Evolutionary conservation across 305 asterid genomes (phyloP), one percentile per base, ranked within the genome.

Genomic region (Lippia alba): DNA sequence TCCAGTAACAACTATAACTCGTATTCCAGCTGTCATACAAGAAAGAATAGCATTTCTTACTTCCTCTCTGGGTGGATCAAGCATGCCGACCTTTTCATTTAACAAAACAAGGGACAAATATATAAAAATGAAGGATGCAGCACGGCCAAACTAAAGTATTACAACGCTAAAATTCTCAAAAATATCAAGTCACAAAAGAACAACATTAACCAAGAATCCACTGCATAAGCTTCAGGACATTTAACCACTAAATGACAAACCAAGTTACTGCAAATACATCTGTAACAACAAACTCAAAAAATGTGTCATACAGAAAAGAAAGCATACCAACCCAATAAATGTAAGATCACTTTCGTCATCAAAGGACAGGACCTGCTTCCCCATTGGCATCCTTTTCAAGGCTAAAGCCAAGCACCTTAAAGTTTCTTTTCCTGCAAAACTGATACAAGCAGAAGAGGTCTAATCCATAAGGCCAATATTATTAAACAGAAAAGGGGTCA

Each of bases 271-370:
- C 44, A 60, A 70, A 71, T 41, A 15, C 41, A 33, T 41, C 24
- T 44, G 44, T 39, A 58, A 66, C 59, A 32, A 41, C 39, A 41
- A 59, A 78, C 66, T 49, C 39, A 71, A 69, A 53, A 61, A 65
- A 57, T 64, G 77, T 69, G 76, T 58, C 54, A 61, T 71, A 71
- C 58, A 75, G 80, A 84, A 86, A 83, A 80, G 96, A 85, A 82
- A 86, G 96, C 97, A 85, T 92, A 95, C 99, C 99, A 95, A 92
- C 96, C 99, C 99, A 95, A 95, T 87, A 92, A 92, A 92, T 61
- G 98, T 92, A 64, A 95, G 99, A 78, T 91, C 96, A 66, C 79
- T 90, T 76, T 95, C 99, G 75, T 95, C 98, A 81, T 92, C 96
- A 75, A 78, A 77, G 40, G 97, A 83, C 79, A 95, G 86, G 62